These are phyloP conservation scores for Jaenimonas drosophilae DNA, from an alignment of 208 protist genomes.

Conservation along the genomic window DNA sequence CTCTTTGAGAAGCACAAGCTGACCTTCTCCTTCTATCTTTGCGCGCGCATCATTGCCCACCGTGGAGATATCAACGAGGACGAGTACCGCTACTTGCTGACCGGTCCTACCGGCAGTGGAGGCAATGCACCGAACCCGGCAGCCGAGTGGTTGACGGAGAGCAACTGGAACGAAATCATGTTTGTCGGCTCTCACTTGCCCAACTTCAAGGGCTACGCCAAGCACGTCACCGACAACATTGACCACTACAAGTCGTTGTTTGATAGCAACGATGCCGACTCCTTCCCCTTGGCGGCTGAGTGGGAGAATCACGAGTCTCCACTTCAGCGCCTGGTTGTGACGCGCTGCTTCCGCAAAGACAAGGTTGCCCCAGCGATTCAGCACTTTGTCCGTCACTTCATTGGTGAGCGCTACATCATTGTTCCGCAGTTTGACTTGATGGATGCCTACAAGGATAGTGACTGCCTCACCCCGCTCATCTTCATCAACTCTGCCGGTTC, in stretches of 20 bases:
- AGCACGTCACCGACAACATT: conserved; percentile 75
- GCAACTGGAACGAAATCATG: conserved; percentile 90
- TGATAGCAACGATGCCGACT: conserved; percentile 79
- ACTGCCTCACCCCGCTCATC: conserved; percentile 91
- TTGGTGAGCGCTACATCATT: conserved; percentile 92
- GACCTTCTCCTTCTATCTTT: conserved; percentile 96
- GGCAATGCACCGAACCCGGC: conserved; percentile 75
- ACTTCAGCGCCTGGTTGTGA: conserved; percentile 92
- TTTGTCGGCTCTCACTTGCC: conserved; percentile 73
- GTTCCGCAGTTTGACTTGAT: conserved; percentile 93
- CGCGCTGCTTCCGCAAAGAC: conserved; percentile 94
- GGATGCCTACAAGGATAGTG: conserved; percentile 91
- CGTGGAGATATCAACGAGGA: conserved; percentile 61
- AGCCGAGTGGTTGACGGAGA: conserved; percentile 90
- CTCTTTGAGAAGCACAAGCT: conserved; percentile 98
- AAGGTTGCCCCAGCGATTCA: conserved; percentile 93
- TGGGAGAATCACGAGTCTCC: conserved; percentile 74
- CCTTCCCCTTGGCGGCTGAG: conserved; percentile 63
- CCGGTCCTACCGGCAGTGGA: conserved; percentile 63
- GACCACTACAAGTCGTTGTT: conserved; percentile 89
- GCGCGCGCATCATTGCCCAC: conserved; percentile 79
- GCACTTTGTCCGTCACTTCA: conserved; percentile 86
- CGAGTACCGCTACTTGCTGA: conserved; percentile 91
- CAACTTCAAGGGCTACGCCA: conserved; percentile 69
- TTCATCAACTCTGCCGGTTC: conserved; percentile 96